phyloP scores from a whole-genome alignment of 257 asterid species.

The Penstemon barbatus region DNA sequence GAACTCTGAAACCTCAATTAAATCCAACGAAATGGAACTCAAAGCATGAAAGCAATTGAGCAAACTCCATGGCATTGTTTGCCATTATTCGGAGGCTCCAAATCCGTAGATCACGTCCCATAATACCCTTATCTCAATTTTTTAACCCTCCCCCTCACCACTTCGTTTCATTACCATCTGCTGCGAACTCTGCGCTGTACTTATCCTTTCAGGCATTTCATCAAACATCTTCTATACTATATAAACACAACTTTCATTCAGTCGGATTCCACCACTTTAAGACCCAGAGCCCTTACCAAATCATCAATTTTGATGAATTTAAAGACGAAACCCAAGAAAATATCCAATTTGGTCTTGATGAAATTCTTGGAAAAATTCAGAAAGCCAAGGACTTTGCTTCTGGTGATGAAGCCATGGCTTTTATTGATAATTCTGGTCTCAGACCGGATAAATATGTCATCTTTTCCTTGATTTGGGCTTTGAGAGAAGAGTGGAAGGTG shows the following conservation, averaged over 20 bases:
- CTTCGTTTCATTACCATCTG: not conserved
- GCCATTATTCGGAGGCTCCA: slow-evolving; percentile 45
- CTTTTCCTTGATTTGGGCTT: slow-evolving; percentile 59
- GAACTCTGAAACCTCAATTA: too few relatives aligned
- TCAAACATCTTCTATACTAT: slow-evolving; percentile 45
- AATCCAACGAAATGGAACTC: not conserved
- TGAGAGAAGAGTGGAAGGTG: slow-evolving; percentile 79
- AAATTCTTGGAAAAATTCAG: slow-evolving; percentile 45
- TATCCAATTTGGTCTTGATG: slow-evolving; percentile 31
- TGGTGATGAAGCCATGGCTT: slow-evolving; percentile 73
- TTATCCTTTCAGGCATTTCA: slow-evolving; percentile 54
- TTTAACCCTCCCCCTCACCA: slow-evolving; percentile 27
- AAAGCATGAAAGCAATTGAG: slow-evolving; percentile 5
- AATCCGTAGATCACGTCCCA: slow-evolving; percentile 26
- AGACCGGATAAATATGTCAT: slow-evolving; percentile 53
- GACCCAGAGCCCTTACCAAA: slow-evolving; percentile 26
- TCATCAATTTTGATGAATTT: slow-evolving; percentile 35
- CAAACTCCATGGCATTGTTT: slow-evolving; percentile 39
- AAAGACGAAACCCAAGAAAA: slow-evolving; percentile 25
- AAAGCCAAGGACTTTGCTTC: slow-evolving; percentile 56
- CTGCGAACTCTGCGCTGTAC: not conserved
- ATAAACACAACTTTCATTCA: slow-evolving; percentile 22
- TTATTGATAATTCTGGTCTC: slow-evolving; percentile 60
- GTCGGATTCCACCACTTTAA: slow-evolving; percentile 16
- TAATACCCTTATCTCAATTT: slow-evolving; percentile 29